These are phyloP conservation scores for Blastobotrys persicus DNA, from an alignment of 1,139 yeast species.

Conservation along the genomic window DNA sequence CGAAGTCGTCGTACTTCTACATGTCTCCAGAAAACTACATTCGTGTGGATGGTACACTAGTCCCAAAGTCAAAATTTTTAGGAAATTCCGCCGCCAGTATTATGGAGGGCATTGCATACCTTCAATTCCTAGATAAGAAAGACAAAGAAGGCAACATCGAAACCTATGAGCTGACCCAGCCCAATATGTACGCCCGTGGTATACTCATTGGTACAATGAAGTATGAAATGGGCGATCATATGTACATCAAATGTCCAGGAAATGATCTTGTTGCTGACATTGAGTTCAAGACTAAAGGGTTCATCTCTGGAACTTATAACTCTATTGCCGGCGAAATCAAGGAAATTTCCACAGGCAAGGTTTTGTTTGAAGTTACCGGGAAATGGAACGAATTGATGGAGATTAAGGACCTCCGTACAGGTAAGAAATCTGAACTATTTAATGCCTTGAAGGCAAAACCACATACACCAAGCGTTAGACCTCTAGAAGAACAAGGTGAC, in stretches of 20 bases:
- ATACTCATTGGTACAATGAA: conserved; percentile 85
- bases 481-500: conserved; percentile 72
- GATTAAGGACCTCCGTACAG: conserved; percentile 54
- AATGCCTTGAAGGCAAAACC: conserved; percentile 59
- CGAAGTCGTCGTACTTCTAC: conserved; percentile 90
- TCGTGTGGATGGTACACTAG: conserved; percentile 82
- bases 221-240: conserved; percentile 89
- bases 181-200: conserved; percentile 94
- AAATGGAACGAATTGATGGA: conserved; percentile 92
- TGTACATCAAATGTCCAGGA: conserved; percentile 64
- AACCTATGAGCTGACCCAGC: conserved; percentile 78
- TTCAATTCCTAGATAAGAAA: conserved; percentile 62
- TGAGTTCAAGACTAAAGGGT: conserved; percentile 93
- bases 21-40: conserved; percentile 76
- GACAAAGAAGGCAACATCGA: conserved; percentile 50
- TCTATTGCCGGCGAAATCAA: conserved; percentile 76
- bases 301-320: conserved; percentile 88
- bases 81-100: conserved; percentile 97
- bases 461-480: conserved; percentile 67
- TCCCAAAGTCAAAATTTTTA: conserved; percentile 82
- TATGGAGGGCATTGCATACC: conserved; percentile 86
- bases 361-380: conserved; percentile 67
- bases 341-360: conserved; percentile 51
- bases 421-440: conserved; percentile 52
- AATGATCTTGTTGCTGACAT: conserved; percentile 70